These are phyloP conservation scores for Umbelopsis isabellina DNA, from an alignment of 192 early-diverging fungal genomes.

Conservation along the genomic window DNA sequence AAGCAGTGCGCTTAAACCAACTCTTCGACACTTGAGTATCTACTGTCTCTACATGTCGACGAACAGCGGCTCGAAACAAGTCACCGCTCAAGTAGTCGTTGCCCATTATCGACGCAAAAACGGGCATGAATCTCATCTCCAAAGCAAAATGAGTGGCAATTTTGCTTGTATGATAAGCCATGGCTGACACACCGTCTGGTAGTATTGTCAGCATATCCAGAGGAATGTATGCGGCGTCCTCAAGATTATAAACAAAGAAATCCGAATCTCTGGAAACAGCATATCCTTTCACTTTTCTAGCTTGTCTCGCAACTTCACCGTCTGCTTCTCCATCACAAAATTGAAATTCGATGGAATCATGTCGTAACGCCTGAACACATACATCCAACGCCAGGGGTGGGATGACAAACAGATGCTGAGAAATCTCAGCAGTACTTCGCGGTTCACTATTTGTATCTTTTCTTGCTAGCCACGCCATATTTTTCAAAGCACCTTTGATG, in stretches of 20 bases:
- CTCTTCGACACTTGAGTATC: slow-evolving; percentile 19
- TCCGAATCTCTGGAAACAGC: slow-evolving; percentile 57
- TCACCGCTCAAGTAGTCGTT: slow-evolving; percentile 51
- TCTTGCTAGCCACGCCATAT: slow-evolving; percentile 29
- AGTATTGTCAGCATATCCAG: slow-evolving; percentile 45
- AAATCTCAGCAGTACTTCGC: slow-evolving; percentile 24
- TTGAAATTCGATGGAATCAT: slow-evolving; percentile 39
- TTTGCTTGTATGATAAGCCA: slow-evolving; percentile 40
- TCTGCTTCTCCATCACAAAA: slow-evolving; percentile 54
- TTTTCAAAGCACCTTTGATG: slow-evolving; percentile 25
- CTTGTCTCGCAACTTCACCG: slow-evolving; percentile 42
- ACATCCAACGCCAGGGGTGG: slow-evolving; percentile 52
- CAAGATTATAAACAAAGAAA: slow-evolving; percentile 48
- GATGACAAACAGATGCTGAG: slow-evolving; percentile 45
- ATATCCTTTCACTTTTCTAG: slow-evolving; percentile 45
- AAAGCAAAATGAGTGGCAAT: slow-evolving; percentile 43
- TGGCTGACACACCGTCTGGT: slow-evolving; percentile 29
- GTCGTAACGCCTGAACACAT: slow-evolving; percentile 41
- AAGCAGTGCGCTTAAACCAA: slow-evolving; percentile 27
- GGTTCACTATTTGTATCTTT: not conserved
- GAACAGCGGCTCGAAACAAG: slow-evolving; percentile 22
- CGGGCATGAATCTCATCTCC: slow-evolving; percentile 37
- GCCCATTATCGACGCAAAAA: slow-evolving; percentile 53
- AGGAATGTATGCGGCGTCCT: slow-evolving; percentile 52
- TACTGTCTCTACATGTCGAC: not conserved